Conservation (phyloP, 2,329 filamentous ascomycete species). For the Fusarium sp. region DNA sequence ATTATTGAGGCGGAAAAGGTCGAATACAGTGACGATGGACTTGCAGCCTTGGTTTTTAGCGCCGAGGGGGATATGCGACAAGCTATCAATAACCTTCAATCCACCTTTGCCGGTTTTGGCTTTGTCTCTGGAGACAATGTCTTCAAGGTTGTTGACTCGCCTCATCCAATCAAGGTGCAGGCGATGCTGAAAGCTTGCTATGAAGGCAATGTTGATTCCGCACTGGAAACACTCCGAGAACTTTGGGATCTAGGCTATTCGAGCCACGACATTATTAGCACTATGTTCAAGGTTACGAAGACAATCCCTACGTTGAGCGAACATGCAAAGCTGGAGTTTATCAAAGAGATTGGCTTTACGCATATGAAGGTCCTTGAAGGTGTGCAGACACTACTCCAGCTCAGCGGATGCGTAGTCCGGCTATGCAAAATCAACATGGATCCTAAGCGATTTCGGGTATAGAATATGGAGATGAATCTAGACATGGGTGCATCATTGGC, state of each 20-base stretch:
- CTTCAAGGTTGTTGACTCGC: conserved; percentile 95
- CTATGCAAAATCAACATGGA: conserved; percentile 98
- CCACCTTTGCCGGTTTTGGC: conserved; percentile 89
- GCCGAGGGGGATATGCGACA: conserved; percentile 99
- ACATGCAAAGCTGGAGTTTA: conserved; percentile 95
- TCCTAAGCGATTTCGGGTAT: conserved; percentile 74
- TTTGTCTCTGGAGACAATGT: conserved; percentile 98
- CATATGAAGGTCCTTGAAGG: conserved; percentile 99
- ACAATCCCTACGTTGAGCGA: conserved; percentile 91
- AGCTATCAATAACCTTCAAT: conserved; percentile 98
- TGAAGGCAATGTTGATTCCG: conserved; percentile 88
- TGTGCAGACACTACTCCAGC: conserved; percentile 91
- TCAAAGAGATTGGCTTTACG: conserved; percentile 98
- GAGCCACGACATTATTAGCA: conserved; percentile 98
- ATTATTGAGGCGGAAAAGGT: conserved; percentile 94
- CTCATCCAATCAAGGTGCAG: conserved; percentile 97
- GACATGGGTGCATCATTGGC: conserved; percentile 19
- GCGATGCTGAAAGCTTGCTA: conserved; percentile 98
- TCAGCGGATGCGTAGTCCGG: conserved; percentile 90
- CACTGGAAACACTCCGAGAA: conserved; percentile 85
- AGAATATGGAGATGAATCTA: conserved; percentile 14
- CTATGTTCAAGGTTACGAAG: conserved; percentile 99
- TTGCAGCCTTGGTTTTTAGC: conserved; percentile 95
- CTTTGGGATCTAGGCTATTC: conserved; percentile 96
- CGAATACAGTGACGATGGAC: conserved; percentile 88